phyloP scores from a whole-genome alignment of 352 stramenopile genomes.

The Globisporangium spinosum region DNA sequence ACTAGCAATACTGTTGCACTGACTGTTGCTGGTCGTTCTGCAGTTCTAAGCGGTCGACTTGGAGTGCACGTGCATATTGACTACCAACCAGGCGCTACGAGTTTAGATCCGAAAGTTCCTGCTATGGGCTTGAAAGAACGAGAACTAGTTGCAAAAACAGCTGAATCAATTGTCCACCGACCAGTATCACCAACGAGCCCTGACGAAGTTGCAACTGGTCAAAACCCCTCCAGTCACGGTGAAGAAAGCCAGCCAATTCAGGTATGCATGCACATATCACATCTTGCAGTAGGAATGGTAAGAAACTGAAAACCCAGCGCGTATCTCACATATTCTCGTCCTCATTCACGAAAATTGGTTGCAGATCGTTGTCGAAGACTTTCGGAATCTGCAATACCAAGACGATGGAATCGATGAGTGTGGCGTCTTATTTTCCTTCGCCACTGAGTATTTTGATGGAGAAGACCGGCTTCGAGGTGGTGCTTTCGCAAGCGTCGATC shows the following conservation, averaged over 20 bases:
- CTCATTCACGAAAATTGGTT: not conserved
- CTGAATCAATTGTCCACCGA: not conserved
- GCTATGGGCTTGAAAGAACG: not conserved
- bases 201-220: slow-evolving; percentile 10
- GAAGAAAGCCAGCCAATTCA: slow-evolving; percentile 4
- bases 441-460: not conserved
- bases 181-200: slow-evolving; percentile 19
- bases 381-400: not conserved
- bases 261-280: slow-evolving; percentile 13
- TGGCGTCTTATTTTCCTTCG: not conserved
- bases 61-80: slow-evolving; percentile 13
- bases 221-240: not conserved
- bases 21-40: not conserved
- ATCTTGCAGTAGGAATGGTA: not conserved
- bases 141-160: not conserved
- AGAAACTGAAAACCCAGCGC: not conserved
- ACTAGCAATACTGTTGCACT: not conserved
- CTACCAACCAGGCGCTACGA: not conserved
- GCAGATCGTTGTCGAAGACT: slow-evolving; percentile 18
- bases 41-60: slow-evolving; percentile 10
- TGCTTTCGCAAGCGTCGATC: not conserved
- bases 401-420: not conserved
- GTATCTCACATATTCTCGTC: not conserved
- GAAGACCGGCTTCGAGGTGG: not conserved
- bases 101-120: not conserved